A percentile compares a stretch with the other conserved stretches of the same genome.
Evolutionary conservation across 345 rosid genomes (phyloP).

Genomic region (Corchorus capsularis): DNA sequence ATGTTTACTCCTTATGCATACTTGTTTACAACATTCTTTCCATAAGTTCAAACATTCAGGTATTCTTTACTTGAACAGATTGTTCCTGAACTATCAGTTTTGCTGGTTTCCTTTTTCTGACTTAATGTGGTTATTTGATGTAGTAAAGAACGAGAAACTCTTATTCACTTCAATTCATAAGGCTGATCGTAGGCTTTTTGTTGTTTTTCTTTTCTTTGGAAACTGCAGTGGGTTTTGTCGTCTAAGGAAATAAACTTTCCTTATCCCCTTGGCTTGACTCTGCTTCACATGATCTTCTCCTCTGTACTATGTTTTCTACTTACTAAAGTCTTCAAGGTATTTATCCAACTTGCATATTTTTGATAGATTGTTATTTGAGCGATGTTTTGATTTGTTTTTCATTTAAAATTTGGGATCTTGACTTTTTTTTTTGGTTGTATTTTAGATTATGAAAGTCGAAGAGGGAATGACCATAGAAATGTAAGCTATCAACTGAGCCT

Average conservation of each 20-base stretch:
- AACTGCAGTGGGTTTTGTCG: slow-evolving; percentile 92
- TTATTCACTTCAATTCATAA: background rate
- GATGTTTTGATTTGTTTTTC: background rate
- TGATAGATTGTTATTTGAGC: background rate
- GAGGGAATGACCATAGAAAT: slow-evolving; percentile 94
- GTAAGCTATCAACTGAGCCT: slow-evolving; percentile 49
- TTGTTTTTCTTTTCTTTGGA: slow-evolving; percentile 18
- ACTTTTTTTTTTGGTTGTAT: slow-evolving; percentile 17
- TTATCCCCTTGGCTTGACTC: slow-evolving; percentile 94
- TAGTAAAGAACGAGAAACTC: background rate
- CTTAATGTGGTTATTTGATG: background rate
- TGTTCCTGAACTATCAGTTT: background rate
- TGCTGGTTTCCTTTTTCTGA: background rate
- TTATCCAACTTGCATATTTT: slow-evolving; percentile 11
- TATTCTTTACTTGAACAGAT: background rate
- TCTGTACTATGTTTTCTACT: slow-evolving; percentile 82
- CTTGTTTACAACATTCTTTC: background rate
- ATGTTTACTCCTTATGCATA: background rate
- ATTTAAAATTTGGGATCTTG: background rate
- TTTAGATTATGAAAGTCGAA: slow-evolving; percentile 80
- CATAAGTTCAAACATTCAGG: background rate
- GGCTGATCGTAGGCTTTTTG: slow-evolving; percentile 4
- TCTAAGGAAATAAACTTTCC: slow-evolving; percentile 97
- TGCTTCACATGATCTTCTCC: slow-evolving; percentile 93
- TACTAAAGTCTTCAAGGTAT: slow-evolving; percentile 85